Evolutionary conservation across 2,329 filamentous ascomycete genomes (phyloP), one percentile per base, ranked within the genome.

Genomic region (Paecilomyces formosus): DNA sequence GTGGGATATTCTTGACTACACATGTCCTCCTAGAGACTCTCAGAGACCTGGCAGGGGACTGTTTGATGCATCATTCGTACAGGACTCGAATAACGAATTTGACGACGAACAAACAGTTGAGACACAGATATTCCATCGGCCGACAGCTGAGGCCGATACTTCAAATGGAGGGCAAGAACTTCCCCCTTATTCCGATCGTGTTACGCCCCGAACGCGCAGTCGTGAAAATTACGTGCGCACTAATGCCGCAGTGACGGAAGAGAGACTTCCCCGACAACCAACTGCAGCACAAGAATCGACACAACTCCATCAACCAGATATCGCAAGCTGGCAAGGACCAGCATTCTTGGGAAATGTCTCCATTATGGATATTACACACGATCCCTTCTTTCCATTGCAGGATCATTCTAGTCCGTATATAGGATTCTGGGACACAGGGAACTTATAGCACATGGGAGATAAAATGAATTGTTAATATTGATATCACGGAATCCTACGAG

Each of bases 1-100:
- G 68, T 71, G 68, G 68, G 66, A 69, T 24, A 69, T 71, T 54
- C 64, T 71, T 30, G 61, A 64, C 6, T 68, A 68, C 54, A 63
- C 58, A n/a, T 60, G 62, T 26, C 58, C 59, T 5, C 61, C 55
- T 50, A 59, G 22, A n/a, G 33, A 55, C 7, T 60, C 33, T 9
- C 35, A 21, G 30, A 53, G 53, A 4, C 52, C 58, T 3, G 63
- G 63, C 2, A 57, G 61, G 22, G 63, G 63, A 3, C 62, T 70
- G 4, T 70, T 70, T 39, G 63, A 69, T 31, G 45, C 60, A 1
- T 63, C 63, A 13, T 66, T 70, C 31, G 53, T 66, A 28, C 58
- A 58, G 28, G 57, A 61, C 5, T 7, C n/a, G 39, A 15, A 45
- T 11, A 9, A 18, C 5, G 39, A 45, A 45, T 21, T 18, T 45